phyloP scores from a whole-genome alignment of 1,284 basidiomycete species.

The Ganoderma resinaceum region DNA sequence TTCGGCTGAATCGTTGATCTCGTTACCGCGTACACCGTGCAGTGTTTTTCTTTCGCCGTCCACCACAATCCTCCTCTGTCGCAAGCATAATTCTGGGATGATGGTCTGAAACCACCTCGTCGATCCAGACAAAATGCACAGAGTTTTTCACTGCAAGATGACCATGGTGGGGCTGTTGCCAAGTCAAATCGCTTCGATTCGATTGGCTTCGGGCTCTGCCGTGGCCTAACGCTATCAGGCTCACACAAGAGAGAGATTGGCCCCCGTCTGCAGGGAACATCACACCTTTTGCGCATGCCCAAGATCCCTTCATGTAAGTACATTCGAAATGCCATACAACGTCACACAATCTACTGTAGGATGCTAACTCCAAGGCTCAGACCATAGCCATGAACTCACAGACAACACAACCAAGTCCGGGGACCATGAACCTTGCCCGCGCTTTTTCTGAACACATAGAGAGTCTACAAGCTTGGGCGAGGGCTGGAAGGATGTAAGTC shows the following conservation, averaged over 20 bases:
- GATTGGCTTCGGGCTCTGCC: neutral
- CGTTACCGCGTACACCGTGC: no score
- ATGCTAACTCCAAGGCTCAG: neutral
- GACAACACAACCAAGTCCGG: neutral
- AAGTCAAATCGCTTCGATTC: neutral
- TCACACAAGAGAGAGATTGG: no score
- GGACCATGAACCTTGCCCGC: neutral
- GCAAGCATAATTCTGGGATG: no score
- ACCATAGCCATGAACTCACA: neutral
- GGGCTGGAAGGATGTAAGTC: neutral
- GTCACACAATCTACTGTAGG: neutral
- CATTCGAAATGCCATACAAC: neutral
- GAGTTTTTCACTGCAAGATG: no score
- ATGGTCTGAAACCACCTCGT: neutral
- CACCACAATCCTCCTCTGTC: no score
- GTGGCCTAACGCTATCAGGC: no score
- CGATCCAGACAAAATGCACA: no score
- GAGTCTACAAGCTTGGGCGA: neutral
- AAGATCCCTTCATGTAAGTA: neutral
- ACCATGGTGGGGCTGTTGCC: neutral
- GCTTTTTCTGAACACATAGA: constrained; percentile 1
- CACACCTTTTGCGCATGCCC: no score
- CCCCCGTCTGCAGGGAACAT: no score
- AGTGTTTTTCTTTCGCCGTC: no score
- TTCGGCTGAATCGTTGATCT: neutral